These are phyloP conservation scores for Daldinia decipiens DNA, from an alignment of 495 filamentous ascomycete genomes.

Conservation along the genomic window DNA sequence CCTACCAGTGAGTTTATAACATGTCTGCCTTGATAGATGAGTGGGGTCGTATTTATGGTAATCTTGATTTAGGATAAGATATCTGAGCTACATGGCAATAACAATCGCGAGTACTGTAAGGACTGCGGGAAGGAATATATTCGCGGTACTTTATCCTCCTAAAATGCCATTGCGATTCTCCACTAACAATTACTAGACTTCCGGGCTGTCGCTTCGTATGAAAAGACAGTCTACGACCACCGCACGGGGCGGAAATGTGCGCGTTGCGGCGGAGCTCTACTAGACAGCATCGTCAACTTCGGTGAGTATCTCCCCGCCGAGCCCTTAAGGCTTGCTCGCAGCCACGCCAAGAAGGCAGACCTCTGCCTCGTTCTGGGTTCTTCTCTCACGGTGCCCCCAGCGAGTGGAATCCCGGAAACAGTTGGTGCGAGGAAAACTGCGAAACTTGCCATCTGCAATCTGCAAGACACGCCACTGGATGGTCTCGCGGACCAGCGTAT, in stretches of 20 bases:
- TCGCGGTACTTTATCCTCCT: conserved; percentile 46
- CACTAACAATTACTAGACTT: conserved; percentile 47
- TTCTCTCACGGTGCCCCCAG: conserved; percentile 56
- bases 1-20: conserved; percentile 45
- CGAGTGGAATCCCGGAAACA: conserved; percentile 53
- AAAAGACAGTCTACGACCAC: conserved; percentile 55
- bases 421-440: conserved; percentile 45
- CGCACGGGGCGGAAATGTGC: conserved; percentile 58
- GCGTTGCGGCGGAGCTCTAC: conserved; percentile 48
- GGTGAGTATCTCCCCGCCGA: conserved; percentile 49
- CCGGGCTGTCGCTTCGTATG: conserved; percentile 57
- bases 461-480: conserved; percentile 58
- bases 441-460: conserved; percentile 57
- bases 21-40: not conserved
- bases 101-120: conserved; percentile 58
- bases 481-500: conserved; percentile 45
- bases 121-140: conserved; percentile 59
- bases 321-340: conserved; percentile 46
- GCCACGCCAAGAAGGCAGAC: conserved; percentile 54
- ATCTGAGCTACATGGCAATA: conserved; percentile 60
- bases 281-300: conserved; percentile 60
- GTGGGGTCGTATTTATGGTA: not conserved
- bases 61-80: conserved; percentile 45
- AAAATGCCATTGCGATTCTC: not conserved
- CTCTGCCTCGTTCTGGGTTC: conserved; percentile 58